Evolutionary conservation across 2,329 filamentous ascomycete genomes (phyloP).

Genomic region (Meredithiella fracta): DNA sequence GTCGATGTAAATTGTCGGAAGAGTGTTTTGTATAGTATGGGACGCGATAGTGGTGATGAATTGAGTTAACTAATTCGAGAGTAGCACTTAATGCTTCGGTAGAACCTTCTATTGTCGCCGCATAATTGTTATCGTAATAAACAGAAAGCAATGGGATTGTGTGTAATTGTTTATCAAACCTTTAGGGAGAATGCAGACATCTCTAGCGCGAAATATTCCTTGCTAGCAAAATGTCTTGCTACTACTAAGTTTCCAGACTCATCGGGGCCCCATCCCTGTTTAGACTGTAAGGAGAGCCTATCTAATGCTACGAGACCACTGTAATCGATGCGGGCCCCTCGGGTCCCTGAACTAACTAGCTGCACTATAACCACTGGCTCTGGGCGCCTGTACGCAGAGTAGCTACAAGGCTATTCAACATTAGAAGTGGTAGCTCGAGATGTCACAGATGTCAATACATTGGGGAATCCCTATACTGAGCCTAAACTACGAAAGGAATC

Average conservation of each 20-base stretch:
- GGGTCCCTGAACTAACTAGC: neutral
- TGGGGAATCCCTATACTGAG: neutral
- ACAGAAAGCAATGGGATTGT: too few relatives aligned
- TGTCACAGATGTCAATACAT: neutral
- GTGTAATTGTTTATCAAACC: too few relatives aligned
- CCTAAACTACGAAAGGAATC: neutral
- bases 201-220: neutral
- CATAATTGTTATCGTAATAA: too few relatives aligned
- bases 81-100: neutral
- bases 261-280: neutral
- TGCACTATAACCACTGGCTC: too few relatives aligned
- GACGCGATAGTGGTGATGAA: neutral
- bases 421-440: neutral
- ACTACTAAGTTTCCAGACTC: neutral
- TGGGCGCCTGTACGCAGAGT: too few relatives aligned
- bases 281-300: neutral
- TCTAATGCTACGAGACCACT: neutral
- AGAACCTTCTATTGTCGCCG: neutral
- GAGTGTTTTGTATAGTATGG: conserved; percentile 11
- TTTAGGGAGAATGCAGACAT: too few relatives aligned
- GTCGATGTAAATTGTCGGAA: conserved; percentile 8
- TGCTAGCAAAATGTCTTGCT: neutral
- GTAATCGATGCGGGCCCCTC: neutral
- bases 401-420: neutral
- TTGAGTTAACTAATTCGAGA: neutral